A percentile compares a stretch with the other conserved stretches of the same genome.
These are phyloP conservation scores for Sporisorium scitamineum DNA, from an alignment of 1,284 basidiomycete genomes.

Conservation along the genomic window DNA sequence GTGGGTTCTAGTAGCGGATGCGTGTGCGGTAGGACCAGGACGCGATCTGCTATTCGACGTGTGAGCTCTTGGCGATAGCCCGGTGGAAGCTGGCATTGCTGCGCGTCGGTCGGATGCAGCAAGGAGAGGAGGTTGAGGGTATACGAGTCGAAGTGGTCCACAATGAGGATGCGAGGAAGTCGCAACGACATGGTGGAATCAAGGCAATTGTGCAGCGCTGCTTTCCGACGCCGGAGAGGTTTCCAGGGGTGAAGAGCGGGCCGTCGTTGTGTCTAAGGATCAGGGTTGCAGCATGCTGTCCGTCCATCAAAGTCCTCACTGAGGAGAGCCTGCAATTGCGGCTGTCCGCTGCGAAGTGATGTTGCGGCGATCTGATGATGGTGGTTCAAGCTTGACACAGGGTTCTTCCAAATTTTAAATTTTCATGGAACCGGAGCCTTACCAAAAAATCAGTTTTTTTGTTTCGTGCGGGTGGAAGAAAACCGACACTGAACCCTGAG, in stretches of 20 bases:
- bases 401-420: slow-evolving; percentile 4
- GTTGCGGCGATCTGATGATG: not conserved
- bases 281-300: not conserved
- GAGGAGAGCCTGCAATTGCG: slow-evolving; percentile 2
- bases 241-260: not conserved
- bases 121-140: slow-evolving; percentile 65
- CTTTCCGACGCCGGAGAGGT: not conserved
- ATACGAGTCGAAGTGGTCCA: slow-evolving; percentile 68
- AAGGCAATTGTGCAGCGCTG: not conserved
- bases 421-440: not conserved
- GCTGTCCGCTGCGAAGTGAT: slow-evolving; percentile 3
- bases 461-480: slow-evolving; percentile 45
- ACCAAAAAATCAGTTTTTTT: not conserved
- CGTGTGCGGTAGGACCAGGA: slow-evolving; percentile 63
- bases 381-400: not conserved
- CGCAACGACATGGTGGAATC: slow-evolving; percentile 21
- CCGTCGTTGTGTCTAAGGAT: not conserved
- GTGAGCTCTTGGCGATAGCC: slow-evolving; percentile 14
- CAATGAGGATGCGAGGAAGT: slow-evolving; percentile 63
- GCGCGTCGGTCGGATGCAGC: slow-evolving; percentile 23
- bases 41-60: slow-evolving; percentile 31
- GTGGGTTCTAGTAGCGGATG: slow-evolving; percentile 48
- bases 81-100: not conserved
- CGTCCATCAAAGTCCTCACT: not conserved
- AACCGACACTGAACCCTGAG: slow-evolving; percentile 12